phyloP scores from a whole-genome alignment of 306 rosid species.

The Prunus fruticosa region DNA sequence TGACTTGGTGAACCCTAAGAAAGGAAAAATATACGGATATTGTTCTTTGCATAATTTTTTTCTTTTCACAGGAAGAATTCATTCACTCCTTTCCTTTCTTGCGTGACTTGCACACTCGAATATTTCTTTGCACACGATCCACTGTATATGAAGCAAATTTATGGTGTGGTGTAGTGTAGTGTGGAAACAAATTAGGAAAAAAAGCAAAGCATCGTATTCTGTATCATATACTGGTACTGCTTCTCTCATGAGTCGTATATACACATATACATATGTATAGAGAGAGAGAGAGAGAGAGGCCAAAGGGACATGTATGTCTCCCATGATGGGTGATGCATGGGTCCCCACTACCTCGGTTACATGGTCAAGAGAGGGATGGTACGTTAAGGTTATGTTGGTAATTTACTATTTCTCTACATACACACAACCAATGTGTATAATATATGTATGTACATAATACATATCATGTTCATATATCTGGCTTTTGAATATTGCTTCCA shows the following conservation, averaged over 20 bases:
- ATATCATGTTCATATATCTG: background rate
- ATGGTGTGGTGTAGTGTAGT: background rate
- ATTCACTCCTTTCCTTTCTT: slow-evolving; percentile 4
- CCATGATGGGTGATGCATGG: slow-evolving; percentile 63
- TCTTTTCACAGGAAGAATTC: background rate
- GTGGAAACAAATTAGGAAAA: slow-evolving; percentile 25
- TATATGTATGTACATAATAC: no score
- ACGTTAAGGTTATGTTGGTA: slow-evolving; percentile 38
- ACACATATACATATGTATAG: no score
- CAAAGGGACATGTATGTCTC: slow-evolving; percentile 59
- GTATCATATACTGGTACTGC: background rate
- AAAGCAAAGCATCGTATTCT: slow-evolving; percentile 44
- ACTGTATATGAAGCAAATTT: background rate
- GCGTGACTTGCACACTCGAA: slow-evolving; percentile 24
- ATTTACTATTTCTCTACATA: slow-evolving; percentile 7
- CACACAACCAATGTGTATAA: background rate
- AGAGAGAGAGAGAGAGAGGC: background rate
- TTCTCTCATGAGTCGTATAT: background rate
- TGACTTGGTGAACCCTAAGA: slow-evolving; percentile 58
- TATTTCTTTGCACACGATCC: background rate
- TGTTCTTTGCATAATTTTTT: slow-evolving; percentile 38
- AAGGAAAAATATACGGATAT: slow-evolving; percentile 21
- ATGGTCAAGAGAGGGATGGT: slow-evolving; percentile 48
- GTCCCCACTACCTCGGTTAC: slow-evolving; percentile 52
- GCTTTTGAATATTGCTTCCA: background rate